These are phyloP conservation scores for Akanthomyces muscarius DNA, from an alignment of 2,329 filamentous ascomycete genomes.

Conservation along the genomic window DNA sequence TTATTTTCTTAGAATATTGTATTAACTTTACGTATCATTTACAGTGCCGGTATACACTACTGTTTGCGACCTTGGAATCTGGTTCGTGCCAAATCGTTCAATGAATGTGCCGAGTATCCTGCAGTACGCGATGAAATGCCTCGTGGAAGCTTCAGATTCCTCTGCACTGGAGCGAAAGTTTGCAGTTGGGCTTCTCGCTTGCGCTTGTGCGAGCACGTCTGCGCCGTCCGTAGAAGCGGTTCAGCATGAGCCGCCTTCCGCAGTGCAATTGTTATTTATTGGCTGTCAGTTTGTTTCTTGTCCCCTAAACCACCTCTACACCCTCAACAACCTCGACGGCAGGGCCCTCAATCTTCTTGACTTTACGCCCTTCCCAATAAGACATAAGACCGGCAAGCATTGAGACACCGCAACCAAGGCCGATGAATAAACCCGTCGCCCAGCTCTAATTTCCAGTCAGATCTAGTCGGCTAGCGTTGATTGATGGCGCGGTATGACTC, in stretches of 20 bases:
- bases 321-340: constrained; percentile 20
- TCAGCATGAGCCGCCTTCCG: too few species aligned
- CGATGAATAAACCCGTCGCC: constrained; percentile 26
- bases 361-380: constrained; percentile 26
- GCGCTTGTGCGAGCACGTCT: too few species aligned
- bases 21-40: not conserved
- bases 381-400: constrained; percentile 26
- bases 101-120: too few species aligned
- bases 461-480: not conserved
- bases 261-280: too few species aligned
- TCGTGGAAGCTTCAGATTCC: too few species aligned
- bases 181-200: too few species aligned
- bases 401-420: constrained; percentile 24
- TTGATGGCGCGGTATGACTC: constrained; percentile 13
- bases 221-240: too few species aligned
- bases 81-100: too few species aligned
- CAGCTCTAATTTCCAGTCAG: constrained; percentile 13
- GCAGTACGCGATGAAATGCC: too few species aligned
- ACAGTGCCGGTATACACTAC: too few species aligned
- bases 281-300: not conserved
- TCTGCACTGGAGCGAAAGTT: too few species aligned
- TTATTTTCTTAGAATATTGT: not conserved
- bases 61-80: too few species aligned
- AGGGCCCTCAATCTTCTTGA: constrained; percentile 26
- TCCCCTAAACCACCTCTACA: not conserved